Conservation (phyloP, 441 rosid species). For the Populus tomentosa region DNA sequence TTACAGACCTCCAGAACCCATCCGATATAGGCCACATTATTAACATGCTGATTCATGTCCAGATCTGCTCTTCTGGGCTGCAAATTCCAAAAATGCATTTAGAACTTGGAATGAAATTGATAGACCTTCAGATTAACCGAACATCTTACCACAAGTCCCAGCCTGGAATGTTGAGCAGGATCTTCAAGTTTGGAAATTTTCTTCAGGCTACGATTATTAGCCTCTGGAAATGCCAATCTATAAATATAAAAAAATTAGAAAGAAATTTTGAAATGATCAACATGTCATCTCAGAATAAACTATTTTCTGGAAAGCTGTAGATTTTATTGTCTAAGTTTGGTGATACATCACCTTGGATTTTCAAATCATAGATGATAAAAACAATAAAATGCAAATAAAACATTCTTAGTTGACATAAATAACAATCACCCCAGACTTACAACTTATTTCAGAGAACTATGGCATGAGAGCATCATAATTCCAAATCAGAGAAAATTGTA, state of each 20-base stretch:
- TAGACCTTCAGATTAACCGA: not conserved
- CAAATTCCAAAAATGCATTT: slow-evolving; percentile 20
- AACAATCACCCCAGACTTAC: not conserved
- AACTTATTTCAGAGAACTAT: not conserved
- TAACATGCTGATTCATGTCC: slow-evolving; percentile 98
- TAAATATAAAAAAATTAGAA: not conserved
- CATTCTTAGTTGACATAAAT: not conserved
- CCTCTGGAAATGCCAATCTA: slow-evolving; percentile 88
- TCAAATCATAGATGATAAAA: not conserved
- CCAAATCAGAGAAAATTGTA: not conserved
- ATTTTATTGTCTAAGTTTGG: not conserved
- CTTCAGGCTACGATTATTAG: slow-evolving; percentile 65
- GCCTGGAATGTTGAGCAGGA: slow-evolving; percentile 63
- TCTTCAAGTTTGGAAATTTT: slow-evolving; percentile 75
- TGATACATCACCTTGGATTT: not conserved
- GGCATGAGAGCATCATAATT: not conserved
- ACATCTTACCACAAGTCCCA: slow-evolving; percentile 69
- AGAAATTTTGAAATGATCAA: not conserved
- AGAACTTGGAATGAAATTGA: not conserved
- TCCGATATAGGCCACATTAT: slow-evolving; percentile 86
- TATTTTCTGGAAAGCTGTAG: not conserved
- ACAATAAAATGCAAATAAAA: not conserved
- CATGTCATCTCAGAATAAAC: not conserved
- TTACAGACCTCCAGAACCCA: slow-evolving; percentile 92
- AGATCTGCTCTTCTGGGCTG: slow-evolving; percentile 97